Evolutionary conservation across 306 rosid genomes (phyloP).

Genomic region (Carpinus fangiana): DNA sequence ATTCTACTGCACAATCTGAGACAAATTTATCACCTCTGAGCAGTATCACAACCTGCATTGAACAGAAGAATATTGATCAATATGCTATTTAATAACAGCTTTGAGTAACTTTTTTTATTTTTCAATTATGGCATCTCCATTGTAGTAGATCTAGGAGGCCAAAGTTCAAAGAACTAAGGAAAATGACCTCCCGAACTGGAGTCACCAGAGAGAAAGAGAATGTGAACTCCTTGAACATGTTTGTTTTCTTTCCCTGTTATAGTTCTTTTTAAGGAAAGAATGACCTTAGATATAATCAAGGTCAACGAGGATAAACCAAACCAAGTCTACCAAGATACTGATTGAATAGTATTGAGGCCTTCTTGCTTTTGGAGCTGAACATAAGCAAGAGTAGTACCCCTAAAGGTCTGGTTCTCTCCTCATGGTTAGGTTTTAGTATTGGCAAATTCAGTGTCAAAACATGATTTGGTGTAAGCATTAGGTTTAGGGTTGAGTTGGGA

Average conservation of each 20-base stretch:
- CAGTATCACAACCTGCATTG: constrained; percentile 49
- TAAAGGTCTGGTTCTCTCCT: no score
- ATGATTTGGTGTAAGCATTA: no score
- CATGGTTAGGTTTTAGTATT: no score
- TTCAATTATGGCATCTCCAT: not conserved
- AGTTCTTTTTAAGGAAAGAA: not conserved
- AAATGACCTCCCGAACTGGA: not conserved
- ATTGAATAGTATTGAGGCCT: not conserved
- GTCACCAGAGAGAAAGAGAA: not conserved
- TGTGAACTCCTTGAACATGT: not conserved
- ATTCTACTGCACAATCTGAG: constrained; percentile 24
- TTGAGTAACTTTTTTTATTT: not conserved
- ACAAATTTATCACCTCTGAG: constrained; percentile 58
- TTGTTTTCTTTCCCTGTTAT: not conserved
- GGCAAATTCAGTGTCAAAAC: no score
- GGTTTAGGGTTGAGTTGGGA: no score
- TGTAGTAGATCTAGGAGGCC: not conserved
- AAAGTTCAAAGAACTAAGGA: not conserved
- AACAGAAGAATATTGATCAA: constrained; percentile 17
- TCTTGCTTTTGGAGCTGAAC: not conserved
- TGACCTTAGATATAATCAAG: not conserved
- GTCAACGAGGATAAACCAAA: not conserved
- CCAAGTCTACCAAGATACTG: not conserved
- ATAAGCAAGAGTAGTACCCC: not conserved
- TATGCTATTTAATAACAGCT: not conserved